Base-by-base conservation (phyloP, 495 filamentous ascomycete species). In the Usnea hakonensis region DNA sequence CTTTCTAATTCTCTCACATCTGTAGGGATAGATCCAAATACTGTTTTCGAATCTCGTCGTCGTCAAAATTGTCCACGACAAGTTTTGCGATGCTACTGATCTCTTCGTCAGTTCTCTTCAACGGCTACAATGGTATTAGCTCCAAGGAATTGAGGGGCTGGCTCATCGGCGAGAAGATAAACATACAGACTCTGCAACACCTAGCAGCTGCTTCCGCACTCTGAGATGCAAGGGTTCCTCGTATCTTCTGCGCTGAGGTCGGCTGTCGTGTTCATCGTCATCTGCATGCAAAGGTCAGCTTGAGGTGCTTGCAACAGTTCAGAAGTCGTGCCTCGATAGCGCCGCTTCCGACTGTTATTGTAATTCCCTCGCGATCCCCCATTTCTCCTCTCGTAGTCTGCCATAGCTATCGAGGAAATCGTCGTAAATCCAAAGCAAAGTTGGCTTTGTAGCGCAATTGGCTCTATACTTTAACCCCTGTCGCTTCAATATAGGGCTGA, bases 71-170 rank as follows among this genome's bases (percentile, higher is more conserved):
- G 17, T 94, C 88, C 23, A 84, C 79, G 23, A 95, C 82, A 11
- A 84, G 81, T 67, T 84, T 87, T 21, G 90, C 91, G 63, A 97
- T 88, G 60, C 81, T 79, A 40, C 79, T 73, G 21, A 89, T 83
- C 69, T 95, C 91, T 65, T 97, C 91, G 68, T 94, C 87, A 67
- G 88, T 90, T 64, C 81, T 81, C 63, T 86, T 84, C 69, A 91
- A 78, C 61, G 90, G 87, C 81, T 85, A 64, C 19, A 36, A 35
- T 16, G 66, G 28, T 14, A 40, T 56, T 61, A 60, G 63, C 56
- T 55, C 64, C 67, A 41, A 71, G 71, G 54, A 43, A 19, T n/a
- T 41, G 11, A 10, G 38, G 37, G 30, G 19, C 28, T 23, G 33
- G 41, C n/a, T 10, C 38, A 52, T 17, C 4, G 26, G 28, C n/a